These are phyloP conservation scores for Calocybe cyanea DNA, from an alignment of 768 basidiomycete genomes.

Conservation along the genomic window DNA sequence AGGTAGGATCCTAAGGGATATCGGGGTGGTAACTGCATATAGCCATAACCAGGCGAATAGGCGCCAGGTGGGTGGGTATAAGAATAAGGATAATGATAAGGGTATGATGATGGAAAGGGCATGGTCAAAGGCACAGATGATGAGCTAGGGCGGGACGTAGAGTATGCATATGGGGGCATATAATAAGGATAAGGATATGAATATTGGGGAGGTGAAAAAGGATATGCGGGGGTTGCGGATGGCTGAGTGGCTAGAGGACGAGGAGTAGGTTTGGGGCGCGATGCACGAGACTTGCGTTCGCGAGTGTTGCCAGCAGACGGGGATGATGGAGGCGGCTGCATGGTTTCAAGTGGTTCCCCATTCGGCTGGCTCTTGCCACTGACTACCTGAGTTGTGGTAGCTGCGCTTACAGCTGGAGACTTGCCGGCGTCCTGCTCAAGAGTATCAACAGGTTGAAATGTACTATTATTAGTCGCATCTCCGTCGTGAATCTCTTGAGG, in stretches of 20 bases:
- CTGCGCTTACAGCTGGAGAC: no score
- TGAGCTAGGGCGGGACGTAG: slow-evolving; percentile 20
- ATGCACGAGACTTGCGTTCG: slow-evolving; percentile 3
- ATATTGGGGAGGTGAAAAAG: slow-evolving; percentile 13
- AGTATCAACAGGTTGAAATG: no score
- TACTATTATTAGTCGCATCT: no score
- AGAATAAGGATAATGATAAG: slow-evolving; percentile 10
- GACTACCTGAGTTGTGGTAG: no score
- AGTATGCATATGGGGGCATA: slow-evolving; percentile 26
- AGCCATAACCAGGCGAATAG: slow-evolving; percentile 3
- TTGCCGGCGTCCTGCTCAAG: no score
- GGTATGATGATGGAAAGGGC: slow-evolving; percentile 4
- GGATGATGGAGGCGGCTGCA: neutral
- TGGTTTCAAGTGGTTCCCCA: no score
- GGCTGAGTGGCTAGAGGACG: slow-evolving; percentile 5
- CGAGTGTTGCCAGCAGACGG: neutral
- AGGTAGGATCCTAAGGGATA: neutral
- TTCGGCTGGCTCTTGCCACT: no score
- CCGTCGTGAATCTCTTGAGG: no score
- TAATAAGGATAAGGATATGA: slow-evolving; percentile 33
- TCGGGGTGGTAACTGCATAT: neutral
- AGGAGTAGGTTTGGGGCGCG: slow-evolving; percentile 4
- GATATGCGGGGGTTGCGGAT: slow-evolving; percentile 3
- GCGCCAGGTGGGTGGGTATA: slow-evolving; percentile 1
- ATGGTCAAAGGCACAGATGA: neutral